phyloP scores from a whole-genome alignment of 139 green algal species.

The Helicosporidium sp. region DNA sequence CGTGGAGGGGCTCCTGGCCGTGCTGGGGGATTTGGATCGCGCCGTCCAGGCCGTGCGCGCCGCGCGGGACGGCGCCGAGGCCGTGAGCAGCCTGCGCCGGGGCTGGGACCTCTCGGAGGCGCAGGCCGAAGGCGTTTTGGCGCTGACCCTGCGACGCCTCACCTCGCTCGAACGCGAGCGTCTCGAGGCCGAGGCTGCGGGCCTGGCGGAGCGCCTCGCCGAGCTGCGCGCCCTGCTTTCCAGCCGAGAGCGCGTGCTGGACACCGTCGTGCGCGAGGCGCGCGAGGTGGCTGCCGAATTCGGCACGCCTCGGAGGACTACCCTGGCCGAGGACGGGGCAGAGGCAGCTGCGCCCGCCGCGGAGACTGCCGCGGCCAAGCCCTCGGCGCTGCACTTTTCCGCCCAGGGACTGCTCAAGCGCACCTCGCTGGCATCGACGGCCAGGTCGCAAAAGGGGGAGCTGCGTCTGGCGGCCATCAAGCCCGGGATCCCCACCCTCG shows the following conservation, averaged over 20 bases:
- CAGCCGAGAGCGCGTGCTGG: slow-evolving; percentile 28
- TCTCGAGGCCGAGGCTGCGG: slow-evolving; percentile 38
- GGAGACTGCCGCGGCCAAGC: too few species aligned
- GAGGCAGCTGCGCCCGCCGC: too few species aligned
- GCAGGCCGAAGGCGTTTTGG: slow-evolving; percentile 64
- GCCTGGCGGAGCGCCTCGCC: slow-evolving; percentile 28
- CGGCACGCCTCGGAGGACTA: slow-evolving; percentile 33
- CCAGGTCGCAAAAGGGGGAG: too few species aligned
- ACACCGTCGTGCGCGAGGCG: slow-evolving; percentile 39
- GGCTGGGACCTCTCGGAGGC: slow-evolving; percentile 29
- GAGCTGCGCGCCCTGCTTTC: slow-evolving; percentile 36
- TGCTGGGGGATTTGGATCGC: slow-evolving; percentile 47
- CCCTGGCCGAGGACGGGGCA: slow-evolving; percentile 11
- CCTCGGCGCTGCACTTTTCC: too few species aligned
- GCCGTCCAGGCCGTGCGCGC: slow-evolving; percentile 40
- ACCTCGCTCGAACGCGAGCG: slow-evolving; percentile 55
- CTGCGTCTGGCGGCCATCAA: slow-evolving; percentile 33
- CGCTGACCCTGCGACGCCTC: slow-evolving; percentile 61
- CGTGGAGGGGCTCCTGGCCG: slow-evolving; percentile 56
- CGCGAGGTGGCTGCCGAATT: slow-evolving; percentile 35
- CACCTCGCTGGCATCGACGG: too few species aligned
- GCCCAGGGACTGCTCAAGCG: too few species aligned
- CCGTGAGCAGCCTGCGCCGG: slow-evolving; percentile 25
- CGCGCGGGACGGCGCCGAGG: slow-evolving; percentile 37
- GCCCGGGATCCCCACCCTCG: slow-evolving; percentile 36